phyloP scores from a whole-genome alignment of 164 flowering plant species.

The Stephania yunnanensis region DNA sequence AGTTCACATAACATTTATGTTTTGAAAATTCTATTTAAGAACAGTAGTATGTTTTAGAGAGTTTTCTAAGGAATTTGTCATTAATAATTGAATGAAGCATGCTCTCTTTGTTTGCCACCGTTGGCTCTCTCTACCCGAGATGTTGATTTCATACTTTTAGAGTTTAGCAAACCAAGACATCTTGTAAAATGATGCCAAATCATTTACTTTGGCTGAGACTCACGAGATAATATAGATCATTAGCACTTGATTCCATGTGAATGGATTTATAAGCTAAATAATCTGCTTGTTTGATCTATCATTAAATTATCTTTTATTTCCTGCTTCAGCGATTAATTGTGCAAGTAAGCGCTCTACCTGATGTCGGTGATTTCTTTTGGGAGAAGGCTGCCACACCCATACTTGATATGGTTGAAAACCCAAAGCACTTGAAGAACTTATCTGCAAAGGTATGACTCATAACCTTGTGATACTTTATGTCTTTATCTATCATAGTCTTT shows the following conservation, averaged over 20 bases:
- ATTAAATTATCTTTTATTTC: not conserved
- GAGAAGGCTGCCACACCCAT: conserved; percentile 73
- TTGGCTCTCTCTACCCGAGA: too few relatives aligned
- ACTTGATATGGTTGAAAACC: conserved; percentile 73
- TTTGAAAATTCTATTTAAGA: not conserved
- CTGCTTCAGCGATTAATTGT: conserved; percentile 34
- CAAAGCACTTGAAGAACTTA: conserved; percentile 70
- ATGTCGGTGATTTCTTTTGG: conserved; percentile 49
- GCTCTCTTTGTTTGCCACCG: too few relatives aligned
- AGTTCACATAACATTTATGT: too few relatives aligned
- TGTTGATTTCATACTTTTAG: too few relatives aligned
- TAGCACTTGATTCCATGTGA: too few relatives aligned
- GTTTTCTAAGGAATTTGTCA: not conserved
- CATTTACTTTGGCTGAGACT: too few relatives aligned
- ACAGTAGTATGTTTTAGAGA: not conserved
- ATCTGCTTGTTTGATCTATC: not conserved
- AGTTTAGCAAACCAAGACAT: too few relatives aligned
- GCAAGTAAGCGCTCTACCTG: conserved; percentile 37
- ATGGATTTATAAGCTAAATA: not conserved
- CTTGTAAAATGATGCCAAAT: too few relatives aligned
- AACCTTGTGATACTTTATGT: not conserved
- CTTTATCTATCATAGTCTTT: not conserved
- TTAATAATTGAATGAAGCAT: too few relatives aligned
- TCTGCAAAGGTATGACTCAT: conserved; percentile 48
- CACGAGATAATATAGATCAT: too few relatives aligned